phyloP scores from a whole-genome alignment of 169 alveolate genomes.

The Eimeria brunetti region DNA sequence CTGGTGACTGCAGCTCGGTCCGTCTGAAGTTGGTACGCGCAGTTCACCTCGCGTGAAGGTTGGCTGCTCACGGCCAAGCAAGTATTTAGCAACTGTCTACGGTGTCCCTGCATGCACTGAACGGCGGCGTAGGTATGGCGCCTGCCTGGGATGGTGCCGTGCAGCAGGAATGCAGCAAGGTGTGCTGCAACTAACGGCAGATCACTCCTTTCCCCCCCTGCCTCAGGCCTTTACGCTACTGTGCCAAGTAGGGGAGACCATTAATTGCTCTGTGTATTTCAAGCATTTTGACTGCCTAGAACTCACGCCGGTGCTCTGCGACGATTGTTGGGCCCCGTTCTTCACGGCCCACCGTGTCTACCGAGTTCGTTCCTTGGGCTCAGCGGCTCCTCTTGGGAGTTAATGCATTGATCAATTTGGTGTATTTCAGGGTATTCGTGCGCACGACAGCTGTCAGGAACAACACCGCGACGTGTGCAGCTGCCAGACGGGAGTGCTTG shows the following conservation, averaged over 20 bases:
- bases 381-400: neutral
- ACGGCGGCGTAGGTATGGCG: neutral
- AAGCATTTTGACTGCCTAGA: neutral
- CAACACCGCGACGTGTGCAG: slow-evolving; percentile 3
- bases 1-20: neutral
- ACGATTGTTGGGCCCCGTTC: neutral
- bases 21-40: neutral
- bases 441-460: neutral
- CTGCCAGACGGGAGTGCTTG: neutral
- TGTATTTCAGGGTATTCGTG: neutral
- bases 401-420: neutral
- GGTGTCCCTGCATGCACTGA: neutral
- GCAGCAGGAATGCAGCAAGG: neutral
- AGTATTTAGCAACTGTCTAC: neutral
- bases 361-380: neutral
- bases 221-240: neutral
- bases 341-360: neutral
- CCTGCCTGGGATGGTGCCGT: neutral
- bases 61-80: neutral
- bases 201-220: neutral
- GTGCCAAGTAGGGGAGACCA: neutral
- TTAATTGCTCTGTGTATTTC: neutral
- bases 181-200: neutral
- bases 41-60: neutral
- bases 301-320: neutral